Evolutionary conservation across 2,329 filamentous ascomycete species (phyloP), one percentile per base, ranked within the genome.

Genomic region (Tolypocladium inflatum): DNA sequence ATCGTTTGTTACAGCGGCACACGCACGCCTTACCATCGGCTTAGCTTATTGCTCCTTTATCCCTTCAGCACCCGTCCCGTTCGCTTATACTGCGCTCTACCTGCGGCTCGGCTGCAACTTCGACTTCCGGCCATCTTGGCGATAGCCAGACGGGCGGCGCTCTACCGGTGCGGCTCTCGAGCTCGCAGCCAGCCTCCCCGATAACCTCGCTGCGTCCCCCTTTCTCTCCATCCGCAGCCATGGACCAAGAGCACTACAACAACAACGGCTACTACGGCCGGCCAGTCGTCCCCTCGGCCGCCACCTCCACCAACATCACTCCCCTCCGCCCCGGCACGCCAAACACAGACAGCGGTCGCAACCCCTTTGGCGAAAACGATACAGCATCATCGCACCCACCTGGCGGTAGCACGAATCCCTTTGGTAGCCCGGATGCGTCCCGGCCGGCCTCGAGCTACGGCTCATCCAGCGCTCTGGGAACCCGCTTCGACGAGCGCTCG

Each of bases 391-490:
- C 70, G 1, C 68, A 70, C n/a, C 67, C 68, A 33, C 67, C 62
- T 6, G 65, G 64, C 9, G 42, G 54, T 15, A 55, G 60, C 57
- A 65, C 68, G 30, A 79, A 81, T 62, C 78, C 79, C 2, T 81
- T 81, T 61, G 66, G 70, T 53, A 80, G 75, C 52, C 78, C 76
- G 0, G 65, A 69, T 23, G 68, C 57, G 23, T 81, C 80, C 11
- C 74, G 78, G 4, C 78, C 78, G 2, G 64, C 70, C 1, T 81
- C 79, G 7, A 79, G 77, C 64, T 77, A 76, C 57, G 78, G 71
- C 51, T 76, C 77, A 45, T 76, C 74, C 17, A 78, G 74, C 57
- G 74, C 70, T 0, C 58, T 74, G 38, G 70, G 69, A 19, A 65
- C 65, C 23, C 69, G 68, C 21, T 70, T 73, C 42, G 71, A 76